Evolutionary conservation across 371 early-diverging fungal genomes (phyloP).

Genomic region (Rhizomucor miehei): DNA sequence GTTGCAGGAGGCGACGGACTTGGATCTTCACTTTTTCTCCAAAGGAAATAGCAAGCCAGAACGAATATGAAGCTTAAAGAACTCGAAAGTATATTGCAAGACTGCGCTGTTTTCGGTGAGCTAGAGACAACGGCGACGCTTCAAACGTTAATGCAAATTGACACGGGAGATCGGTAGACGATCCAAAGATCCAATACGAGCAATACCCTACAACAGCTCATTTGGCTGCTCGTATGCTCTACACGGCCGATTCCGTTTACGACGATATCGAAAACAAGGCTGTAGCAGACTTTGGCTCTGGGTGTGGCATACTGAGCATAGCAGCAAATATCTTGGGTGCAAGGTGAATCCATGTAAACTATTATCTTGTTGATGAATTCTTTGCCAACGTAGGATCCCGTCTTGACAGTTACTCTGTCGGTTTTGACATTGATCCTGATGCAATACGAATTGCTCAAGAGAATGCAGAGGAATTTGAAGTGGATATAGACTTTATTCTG

Average conservation of each 20-base stretch:
- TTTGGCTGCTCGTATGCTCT: conserved; percentile 78
- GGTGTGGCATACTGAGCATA: conserved; percentile 75
- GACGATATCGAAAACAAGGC: conserved; percentile 76
- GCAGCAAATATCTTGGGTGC: conserved; percentile 66
- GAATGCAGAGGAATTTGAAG: conserved; percentile 69
- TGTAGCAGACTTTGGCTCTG: conserved; percentile 82
- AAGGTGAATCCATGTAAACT: conserved; percentile 20
- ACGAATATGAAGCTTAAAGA: conserved; percentile 73
- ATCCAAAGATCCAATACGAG: conserved; percentile 80
- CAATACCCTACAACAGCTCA: conserved; percentile 89
- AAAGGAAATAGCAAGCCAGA: too few species aligned
- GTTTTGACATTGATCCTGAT: conserved; percentile 80
- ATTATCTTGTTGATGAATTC: background rate
- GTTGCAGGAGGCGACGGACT: too few species aligned
- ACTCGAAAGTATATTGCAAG: conserved; percentile 70
- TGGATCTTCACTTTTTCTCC: too few species aligned
- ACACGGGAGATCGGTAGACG: conserved; percentile 22
- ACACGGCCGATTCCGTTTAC: conserved; percentile 74
- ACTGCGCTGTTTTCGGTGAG: conserved; percentile 68
- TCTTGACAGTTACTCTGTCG: conserved; percentile 52
- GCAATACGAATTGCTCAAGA: conserved; percentile 73
- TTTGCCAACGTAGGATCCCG: background rate
- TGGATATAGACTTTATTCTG: conserved; percentile 60
- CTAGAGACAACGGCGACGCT: background rate
- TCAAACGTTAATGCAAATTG: too few species aligned